A percentile compares a stretch with the other conserved stretches of the same genome.
Evolutionary conservation across 2,329 filamentous ascomycete genomes (phyloP).

Genomic region (Aspergillus sp.): DNA sequence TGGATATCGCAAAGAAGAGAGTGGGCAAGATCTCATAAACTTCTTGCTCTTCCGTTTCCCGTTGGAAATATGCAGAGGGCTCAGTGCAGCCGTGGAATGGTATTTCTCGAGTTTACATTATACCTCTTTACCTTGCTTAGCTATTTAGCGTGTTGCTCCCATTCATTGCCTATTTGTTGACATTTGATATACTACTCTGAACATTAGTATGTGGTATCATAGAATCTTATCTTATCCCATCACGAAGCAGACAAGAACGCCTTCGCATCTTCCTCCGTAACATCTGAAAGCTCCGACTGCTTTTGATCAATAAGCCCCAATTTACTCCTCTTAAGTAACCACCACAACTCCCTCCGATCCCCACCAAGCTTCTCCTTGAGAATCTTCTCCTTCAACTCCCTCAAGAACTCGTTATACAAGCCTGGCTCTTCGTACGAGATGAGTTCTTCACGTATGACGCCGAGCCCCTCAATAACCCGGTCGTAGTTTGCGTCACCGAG

Average conservation of each 20-base stretch:
- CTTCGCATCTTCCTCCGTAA: slow-evolving; percentile 72
- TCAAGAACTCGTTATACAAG: slow-evolving; percentile 76
- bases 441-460: slow-evolving; percentile 78
- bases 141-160: slow-evolving; percentile 2
- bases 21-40: slow-evolving; percentile 51
- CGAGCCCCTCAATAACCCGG: slow-evolving; percentile 74
- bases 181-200: background rate
- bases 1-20: slow-evolving; percentile 53
- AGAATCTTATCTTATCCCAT: background rate
- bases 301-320: slow-evolving; percentile 74
- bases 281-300: slow-evolving; percentile 66
- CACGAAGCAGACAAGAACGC: slow-evolving; percentile 31
- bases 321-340: slow-evolving; percentile 66
- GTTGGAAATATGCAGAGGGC: background rate
- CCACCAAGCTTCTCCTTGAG: slow-evolving; percentile 72
- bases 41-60: background rate
- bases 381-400: slow-evolving; percentile 72
- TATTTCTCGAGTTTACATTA: background rate
- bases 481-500: slow-evolving; percentile 77
- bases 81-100: background rate
- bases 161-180: background rate
- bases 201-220: slow-evolving; percentile 4
- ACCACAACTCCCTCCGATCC: slow-evolving; percentile 83
- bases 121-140: background rate
- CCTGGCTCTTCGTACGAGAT: slow-evolving; percentile 74